phyloP scores from a whole-genome alignment of 1,284 basidiomycete species.

The Melampsora larici-populina region DNA sequence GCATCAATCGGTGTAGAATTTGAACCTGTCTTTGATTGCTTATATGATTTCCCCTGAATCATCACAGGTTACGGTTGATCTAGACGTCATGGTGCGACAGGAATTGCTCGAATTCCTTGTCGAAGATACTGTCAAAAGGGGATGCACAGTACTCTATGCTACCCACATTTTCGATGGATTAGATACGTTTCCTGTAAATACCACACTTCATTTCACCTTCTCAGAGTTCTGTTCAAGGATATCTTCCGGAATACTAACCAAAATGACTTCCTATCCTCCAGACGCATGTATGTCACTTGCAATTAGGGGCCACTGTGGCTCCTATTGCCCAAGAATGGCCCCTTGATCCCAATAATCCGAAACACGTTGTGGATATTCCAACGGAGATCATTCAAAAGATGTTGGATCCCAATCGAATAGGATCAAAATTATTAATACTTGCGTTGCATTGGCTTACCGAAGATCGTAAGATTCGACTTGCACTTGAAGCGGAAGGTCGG shows the following conservation, averaged over 20 bases:
- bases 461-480: conserved; percentile 66
- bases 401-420: conserved; percentile 48
- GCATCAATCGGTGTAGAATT: background rate
- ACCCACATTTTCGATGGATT: conserved; percentile 95
- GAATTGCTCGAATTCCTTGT: conserved; percentile 84
- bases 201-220: background rate
- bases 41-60: background rate
- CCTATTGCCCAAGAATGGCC: conserved; percentile 69
- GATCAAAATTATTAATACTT: conserved; percentile 64
- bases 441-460: conserved; percentile 80
- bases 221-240: background rate
- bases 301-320: conserved; percentile 68
- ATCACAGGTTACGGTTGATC: conserved; percentile 85
- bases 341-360: conserved; percentile 49
- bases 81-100: conserved; percentile 93
- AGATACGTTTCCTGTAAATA: conserved; percentile 64
- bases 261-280: background rate
- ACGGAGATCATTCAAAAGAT: conserved; percentile 46
- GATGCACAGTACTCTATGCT: conserved; percentile 89
- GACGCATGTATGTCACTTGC: conserved; percentile 84
- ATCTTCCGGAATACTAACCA: background rate
- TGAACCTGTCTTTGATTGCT: background rate
- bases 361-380: conserved; percentile 44
- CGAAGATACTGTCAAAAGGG: conserved; percentile 72
- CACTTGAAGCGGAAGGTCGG: conserved; percentile 59